phyloP scores from a whole-genome alignment of 163 green algal species.

The Smithsoniella earleae region DNA sequence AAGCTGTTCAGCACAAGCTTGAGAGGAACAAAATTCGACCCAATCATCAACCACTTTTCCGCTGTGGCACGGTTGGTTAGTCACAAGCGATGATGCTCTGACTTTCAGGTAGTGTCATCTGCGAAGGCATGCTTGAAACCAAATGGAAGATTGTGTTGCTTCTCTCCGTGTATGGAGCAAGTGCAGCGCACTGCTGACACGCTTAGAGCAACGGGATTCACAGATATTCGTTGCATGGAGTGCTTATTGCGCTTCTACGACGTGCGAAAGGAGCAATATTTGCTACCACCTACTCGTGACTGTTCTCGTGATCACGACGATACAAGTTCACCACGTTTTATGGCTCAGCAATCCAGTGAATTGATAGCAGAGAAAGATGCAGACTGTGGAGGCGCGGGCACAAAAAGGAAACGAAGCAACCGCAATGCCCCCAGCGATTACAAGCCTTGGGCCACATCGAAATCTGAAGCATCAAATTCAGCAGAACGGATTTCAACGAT shows the following conservation, averaged over 20 bases:
- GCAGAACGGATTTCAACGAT: background rate
- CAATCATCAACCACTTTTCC: too few relatives aligned
- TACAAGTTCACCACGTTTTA: too few relatives aligned
- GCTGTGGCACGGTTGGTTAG: too few relatives aligned
- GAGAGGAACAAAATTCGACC: background rate
- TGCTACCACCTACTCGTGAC: background rate
- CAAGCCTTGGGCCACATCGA: background rate
- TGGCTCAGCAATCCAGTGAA: background rate
- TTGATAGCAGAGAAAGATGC: background rate
- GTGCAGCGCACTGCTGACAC: slow-evolving; percentile 48
- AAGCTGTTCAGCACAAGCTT: background rate
- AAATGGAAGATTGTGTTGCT: slow-evolving; percentile 82
- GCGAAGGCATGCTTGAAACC: slow-evolving; percentile 59
- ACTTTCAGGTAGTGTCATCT: slow-evolving; percentile 51
- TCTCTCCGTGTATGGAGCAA: slow-evolving; percentile 87
- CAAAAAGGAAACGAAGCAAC: background rate
- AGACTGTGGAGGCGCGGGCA: background rate
- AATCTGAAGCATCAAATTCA: background rate
- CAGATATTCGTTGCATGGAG: background rate
- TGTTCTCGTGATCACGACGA: background rate
- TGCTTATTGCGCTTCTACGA: slow-evolving; percentile 10
- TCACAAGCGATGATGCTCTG: too few relatives aligned
- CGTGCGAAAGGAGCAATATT: slow-evolving; percentile 9
- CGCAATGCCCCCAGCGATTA: background rate
- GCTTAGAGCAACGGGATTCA: slow-evolving; percentile 38